These are phyloP conservation scores for Tetrahymena thermophila DNA, from an alignment of 73 alveolate genomes.

Conservation along the genomic window DNA sequence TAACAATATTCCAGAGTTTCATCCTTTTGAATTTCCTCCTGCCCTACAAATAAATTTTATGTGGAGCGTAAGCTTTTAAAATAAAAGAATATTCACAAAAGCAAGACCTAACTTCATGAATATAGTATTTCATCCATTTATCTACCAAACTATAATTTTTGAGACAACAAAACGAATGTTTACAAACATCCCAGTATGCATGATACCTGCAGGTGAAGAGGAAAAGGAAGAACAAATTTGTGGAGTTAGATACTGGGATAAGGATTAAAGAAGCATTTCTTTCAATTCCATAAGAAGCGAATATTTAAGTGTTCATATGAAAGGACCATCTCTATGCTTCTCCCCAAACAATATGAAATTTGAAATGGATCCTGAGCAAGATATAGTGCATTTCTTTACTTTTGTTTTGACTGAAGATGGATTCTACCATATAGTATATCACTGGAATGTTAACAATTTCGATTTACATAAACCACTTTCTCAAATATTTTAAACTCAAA, in stretches of 20 bases:
- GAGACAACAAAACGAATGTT: slow-evolving; percentile 27
- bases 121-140: background rate
- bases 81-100: background rate
- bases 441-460: slow-evolving; percentile 39
- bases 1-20: background rate
- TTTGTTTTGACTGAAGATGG: slow-evolving; percentile 38
- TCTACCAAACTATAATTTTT: background rate
- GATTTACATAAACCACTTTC: slow-evolving; percentile 18
- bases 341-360: slow-evolving; percentile 57
- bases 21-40: background rate
- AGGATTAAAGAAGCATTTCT: slow-evolving; percentile 36
- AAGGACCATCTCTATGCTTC: slow-evolving; percentile 46
- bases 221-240: background rate
- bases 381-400: slow-evolving; percentile 44
- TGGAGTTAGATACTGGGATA: slow-evolving; percentile 16
- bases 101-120: background rate
- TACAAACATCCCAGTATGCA: slow-evolving; percentile 42
- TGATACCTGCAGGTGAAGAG: slow-evolving; percentile 30
- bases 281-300: slow-evolving; percentile 52
- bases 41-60: background rate
- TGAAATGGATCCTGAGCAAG: slow-evolving; percentile 21
- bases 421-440: slow-evolving; percentile 49
- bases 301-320: slow-evolving; percentile 46
- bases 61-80: background rate
- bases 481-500: slow-evolving; percentile 32